Percentiles rank a stretch among this genome's conserved stretches.
Conservation (phyloP, 2,329 filamentous ascomycete species). For the Colletotrichum nymphaeae region DNA sequence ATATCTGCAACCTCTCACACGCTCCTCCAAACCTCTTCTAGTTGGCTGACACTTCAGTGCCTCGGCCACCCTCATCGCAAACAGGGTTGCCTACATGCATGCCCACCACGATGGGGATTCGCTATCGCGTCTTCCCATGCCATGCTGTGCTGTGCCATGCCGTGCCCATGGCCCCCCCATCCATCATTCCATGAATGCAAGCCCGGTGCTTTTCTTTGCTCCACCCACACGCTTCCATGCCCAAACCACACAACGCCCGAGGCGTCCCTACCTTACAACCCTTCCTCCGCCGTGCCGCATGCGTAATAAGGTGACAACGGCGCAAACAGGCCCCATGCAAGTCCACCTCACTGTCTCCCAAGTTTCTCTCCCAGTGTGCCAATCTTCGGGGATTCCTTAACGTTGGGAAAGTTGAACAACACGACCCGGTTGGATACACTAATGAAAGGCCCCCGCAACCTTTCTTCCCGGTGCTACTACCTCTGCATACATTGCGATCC, state of each 20-base stretch:
- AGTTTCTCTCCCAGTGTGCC: neutral
- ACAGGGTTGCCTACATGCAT: neutral
- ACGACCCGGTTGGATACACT: neutral
- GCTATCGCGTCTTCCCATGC: neutral
- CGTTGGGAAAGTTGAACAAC: neutral
- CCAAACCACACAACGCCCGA: slow-evolving; percentile 26
- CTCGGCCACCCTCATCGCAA: neutral
- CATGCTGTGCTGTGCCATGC: too few relatives aligned
- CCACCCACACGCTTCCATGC: slow-evolving; percentile 9
- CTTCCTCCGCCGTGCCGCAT: slow-evolving; percentile 4
- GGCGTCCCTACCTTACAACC: slow-evolving; percentile 15
- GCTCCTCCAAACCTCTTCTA: neutral
- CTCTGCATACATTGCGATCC: neutral
- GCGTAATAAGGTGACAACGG: slow-evolving; percentile 27
- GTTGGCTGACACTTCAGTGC: neutral
- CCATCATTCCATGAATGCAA: neutral
- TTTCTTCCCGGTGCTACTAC: neutral
- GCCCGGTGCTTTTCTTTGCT: neutral
- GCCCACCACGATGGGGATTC: neutral
- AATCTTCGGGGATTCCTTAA: neutral
- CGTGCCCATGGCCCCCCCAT: neutral
- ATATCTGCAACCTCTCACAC: neutral
- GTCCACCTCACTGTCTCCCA: neutral
- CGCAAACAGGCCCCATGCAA: neutral
- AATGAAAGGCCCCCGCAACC: neutral